Evolutionary conservation across 2,329 filamentous ascomycete species (phyloP), one percentile per base, ranked within the genome.

Genomic region (Diaporthe sp.): DNA sequence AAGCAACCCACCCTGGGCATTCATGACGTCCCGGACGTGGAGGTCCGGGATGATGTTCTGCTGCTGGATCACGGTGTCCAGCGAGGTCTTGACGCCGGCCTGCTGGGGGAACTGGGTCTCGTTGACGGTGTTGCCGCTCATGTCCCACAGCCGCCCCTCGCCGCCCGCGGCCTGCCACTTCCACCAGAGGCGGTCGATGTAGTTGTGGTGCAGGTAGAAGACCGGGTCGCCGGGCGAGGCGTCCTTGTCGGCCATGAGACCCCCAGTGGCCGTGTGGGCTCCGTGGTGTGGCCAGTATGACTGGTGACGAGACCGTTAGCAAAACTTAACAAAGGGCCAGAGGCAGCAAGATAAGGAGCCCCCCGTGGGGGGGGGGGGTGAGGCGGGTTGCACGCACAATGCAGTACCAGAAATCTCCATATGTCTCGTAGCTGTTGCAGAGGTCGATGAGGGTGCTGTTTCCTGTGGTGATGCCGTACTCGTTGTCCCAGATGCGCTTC

Each of bases 171-270:
- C 61, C 74, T 81, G 80, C 78, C 77, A 80, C 51, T 78, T 75
- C 75, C 74, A 75, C 79, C 78, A 79, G 10, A 78, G 67, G 13
- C 77, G 76, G 77, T 80, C 79, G 9, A 83, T 75, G 78, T 82
- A 81, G 31, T 77, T 77, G 77, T 85, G 82, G 63, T 83, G 82
- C 0, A 84, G 74, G 68, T 80, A 85, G 76, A 85, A 85, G 12
- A 76, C 80, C 42, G 83, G 83, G 60, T 85, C 83, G 17, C 73
- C 73, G 1, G 73, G 58, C 10, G 68, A 73, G 53, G 77, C 71
- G 49, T 65, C 61, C 25, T 47, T 53, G 61, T 74, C 72, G 28
- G 65, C 44, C 39, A 73, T 73, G 28, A 57, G 63, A 53, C 42
- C 61, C 44, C 72, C 72, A 1, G 55, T 53, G 9, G 53, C 72